Conservation (phyloP, 768 basidiomycete genomes). For the Lactarius evosmus region DNA sequence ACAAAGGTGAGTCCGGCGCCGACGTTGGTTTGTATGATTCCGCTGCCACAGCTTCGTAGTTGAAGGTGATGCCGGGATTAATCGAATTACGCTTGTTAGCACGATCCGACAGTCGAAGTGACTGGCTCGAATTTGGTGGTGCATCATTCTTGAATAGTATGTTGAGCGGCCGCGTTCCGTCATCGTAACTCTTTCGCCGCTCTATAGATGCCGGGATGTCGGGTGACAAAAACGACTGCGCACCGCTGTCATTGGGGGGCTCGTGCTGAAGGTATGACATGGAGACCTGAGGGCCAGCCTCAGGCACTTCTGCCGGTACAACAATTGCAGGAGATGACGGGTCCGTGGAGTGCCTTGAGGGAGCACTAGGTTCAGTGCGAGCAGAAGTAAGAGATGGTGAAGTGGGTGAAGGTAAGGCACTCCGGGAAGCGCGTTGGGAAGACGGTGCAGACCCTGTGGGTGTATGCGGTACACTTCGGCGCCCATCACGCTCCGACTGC, state of each 20-base stretch:
- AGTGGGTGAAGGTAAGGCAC: slow-evolving; percentile 1
- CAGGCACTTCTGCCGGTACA: slow-evolving; percentile 6
- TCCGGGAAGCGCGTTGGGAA: not conserved
- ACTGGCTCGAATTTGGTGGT: slow-evolving; percentile 30
- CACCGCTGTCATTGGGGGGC: not conserved
- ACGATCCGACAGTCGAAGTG: slow-evolving; percentile 36
- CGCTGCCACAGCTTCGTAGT: slow-evolving; percentile 19
- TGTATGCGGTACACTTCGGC: not conserved
- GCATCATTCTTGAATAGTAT: slow-evolving; percentile 34
- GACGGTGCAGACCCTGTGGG: not conserved
- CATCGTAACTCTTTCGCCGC: slow-evolving; percentile 42
- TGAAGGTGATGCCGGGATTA: slow-evolving; percentile 48
- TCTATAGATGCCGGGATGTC: slow-evolving; percentile 31
- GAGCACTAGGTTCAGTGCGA: not conserved
- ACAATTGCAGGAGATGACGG: slow-evolving; percentile 16
- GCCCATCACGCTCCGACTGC: slow-evolving; percentile 12
- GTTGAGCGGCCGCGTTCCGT: slow-evolving; percentile 42
- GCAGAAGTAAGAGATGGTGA: slow-evolving; percentile 6
- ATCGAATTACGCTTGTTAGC: slow-evolving; percentile 52
- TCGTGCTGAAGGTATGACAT: slow-evolving; percentile 24
- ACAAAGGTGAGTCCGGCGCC: slow-evolving; percentile 13
- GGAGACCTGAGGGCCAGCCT: slow-evolving; percentile 20
- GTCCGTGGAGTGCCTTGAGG: not conserved
- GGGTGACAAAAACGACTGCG: slow-evolving; percentile 28
- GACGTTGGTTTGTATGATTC: slow-evolving; percentile 19